Conservation (phyloP, 768 basidiomycete species). For the Baorangia bicolor region DNA sequence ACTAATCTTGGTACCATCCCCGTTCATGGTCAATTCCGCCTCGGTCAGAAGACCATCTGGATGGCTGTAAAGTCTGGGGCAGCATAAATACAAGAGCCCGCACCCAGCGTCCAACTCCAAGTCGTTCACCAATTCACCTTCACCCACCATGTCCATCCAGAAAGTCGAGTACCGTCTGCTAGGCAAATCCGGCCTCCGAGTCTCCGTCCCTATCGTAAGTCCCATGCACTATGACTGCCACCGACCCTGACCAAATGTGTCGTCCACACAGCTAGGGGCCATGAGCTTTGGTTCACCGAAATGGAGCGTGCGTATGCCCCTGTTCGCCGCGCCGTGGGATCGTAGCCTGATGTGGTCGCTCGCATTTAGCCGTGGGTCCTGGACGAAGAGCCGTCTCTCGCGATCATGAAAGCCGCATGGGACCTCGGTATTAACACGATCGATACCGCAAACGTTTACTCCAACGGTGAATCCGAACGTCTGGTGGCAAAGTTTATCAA, state of each 20-base stretch:
- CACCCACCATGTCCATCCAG: conserved; percentile 5
- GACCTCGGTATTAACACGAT: conserved; percentile 40
- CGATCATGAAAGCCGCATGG: conserved; percentile 40
- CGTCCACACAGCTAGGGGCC: conserved; percentile 20
- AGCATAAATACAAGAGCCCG: not conserved
- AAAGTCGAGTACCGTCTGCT: conserved; percentile 25
- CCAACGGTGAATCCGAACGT: conserved; percentile 37
- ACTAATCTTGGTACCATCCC: not conserved
- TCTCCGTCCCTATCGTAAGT: conserved; percentile 37
- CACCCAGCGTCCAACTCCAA: not conserved
- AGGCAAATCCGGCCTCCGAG: conserved; percentile 28
- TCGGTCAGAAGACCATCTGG: not conserved
- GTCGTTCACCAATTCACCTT: not conserved
- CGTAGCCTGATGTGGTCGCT: not conserved
- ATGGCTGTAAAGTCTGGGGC: not conserved
- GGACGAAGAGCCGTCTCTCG: conserved; percentile 28
- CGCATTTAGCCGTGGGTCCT: conserved; percentile 24
- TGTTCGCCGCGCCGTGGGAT: not conserved
- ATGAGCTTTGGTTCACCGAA: conserved; percentile 3
- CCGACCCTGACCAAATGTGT: not conserved
- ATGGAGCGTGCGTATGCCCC: not conserved
- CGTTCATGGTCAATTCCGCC: not conserved
- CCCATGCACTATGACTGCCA: not conserved
- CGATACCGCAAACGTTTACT: conserved; percentile 41
- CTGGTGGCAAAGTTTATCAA: conserved; percentile 39